Conservation (phyloP, 805 yeast genomes). For the Grigorovia transvaalensis region DNA sequence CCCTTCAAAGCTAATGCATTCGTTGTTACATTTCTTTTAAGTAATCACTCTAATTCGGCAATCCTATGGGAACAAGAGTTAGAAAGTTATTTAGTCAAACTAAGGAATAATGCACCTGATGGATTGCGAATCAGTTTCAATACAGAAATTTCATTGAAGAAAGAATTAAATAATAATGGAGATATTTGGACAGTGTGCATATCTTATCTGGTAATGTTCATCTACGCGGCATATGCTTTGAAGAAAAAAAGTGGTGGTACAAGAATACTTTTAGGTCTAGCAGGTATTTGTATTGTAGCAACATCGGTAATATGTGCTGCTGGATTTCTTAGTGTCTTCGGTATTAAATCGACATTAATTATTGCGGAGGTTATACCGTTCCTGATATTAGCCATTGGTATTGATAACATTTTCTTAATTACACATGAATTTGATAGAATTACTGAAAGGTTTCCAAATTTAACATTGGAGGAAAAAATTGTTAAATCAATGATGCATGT, state of each 20-base stretch:
- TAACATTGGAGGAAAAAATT: constrained; percentile 47
- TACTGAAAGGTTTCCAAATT: constrained; percentile 36
- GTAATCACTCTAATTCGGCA: constrained; percentile 40
- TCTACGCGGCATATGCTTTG: constrained; percentile 76
- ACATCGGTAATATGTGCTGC: constrained; percentile 75
- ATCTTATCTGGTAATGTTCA: constrained; percentile 78
- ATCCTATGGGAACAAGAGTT: constrained; percentile 61
- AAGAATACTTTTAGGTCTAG: constrained; percentile 64
- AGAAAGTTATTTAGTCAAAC: constrained; percentile 40
- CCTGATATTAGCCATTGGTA: constrained; percentile 87
- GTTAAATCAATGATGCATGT: constrained; percentile 57
- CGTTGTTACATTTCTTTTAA: constrained; percentile 61
- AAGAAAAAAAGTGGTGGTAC: constrained; percentile 17
- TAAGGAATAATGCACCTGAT: constrained; percentile 37
- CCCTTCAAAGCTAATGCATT: constrained; percentile 59
- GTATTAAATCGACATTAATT: constrained; percentile 77
- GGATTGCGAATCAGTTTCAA: constrained; percentile 62
- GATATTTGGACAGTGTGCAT: constrained; percentile 60
- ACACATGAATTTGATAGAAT: constrained; percentile 65
- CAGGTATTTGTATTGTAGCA: constrained; percentile 76
- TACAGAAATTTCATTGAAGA: constrained; percentile 75
- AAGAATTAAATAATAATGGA: constrained; percentile 74
- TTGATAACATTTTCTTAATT: constrained; percentile 82
- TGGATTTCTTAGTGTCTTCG: constrained; percentile 68
- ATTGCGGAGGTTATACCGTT: constrained; percentile 97